Evolutionary conservation across 2,329 filamentous ascomycete species (phyloP).

Genomic region (Fusarium subglutinans): DNA sequence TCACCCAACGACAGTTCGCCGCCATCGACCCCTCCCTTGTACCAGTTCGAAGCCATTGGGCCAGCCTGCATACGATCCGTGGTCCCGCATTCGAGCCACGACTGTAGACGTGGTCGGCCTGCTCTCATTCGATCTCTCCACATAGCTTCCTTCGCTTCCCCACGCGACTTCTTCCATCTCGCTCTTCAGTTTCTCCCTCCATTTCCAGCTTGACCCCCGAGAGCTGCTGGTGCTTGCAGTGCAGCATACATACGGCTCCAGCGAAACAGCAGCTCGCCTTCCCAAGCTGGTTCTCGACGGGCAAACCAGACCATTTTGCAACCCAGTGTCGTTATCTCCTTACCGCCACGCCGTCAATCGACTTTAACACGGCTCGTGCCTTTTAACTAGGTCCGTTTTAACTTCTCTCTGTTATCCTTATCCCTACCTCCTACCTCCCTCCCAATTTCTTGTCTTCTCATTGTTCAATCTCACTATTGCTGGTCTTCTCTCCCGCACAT

Average conservation of each 20-base stretch:
- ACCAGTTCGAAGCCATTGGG: constrained; percentile 47
- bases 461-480: constrained; percentile 30
- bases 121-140: constrained; percentile 49
- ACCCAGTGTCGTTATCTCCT: constrained; percentile 42
- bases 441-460: constrained; percentile 31
- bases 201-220: constrained; percentile 44
- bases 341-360: constrained; percentile 42
- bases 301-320: constrained; percentile 44
- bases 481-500: constrained; percentile 28
- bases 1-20: constrained; percentile 44
- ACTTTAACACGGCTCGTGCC: constrained; percentile 31
- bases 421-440: constrained; percentile 27
- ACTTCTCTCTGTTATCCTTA: constrained; percentile 30
- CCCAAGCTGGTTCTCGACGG: constrained; percentile 35
- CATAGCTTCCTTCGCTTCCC: constrained; percentile 46
- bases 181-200: constrained; percentile 46
- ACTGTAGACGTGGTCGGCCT: constrained; percentile 47
- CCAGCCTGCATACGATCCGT: constrained; percentile 50
- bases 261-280: constrained; percentile 45
- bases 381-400: constrained; percentile 46
- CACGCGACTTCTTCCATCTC: constrained; percentile 48
- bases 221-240: constrained; percentile 47
- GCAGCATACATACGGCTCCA: constrained; percentile 46
- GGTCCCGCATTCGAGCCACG: constrained; percentile 53
- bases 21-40: constrained; percentile 42